Conservation (phyloP, 1,284 basidiomycete genomes). For the Papiliotrema nemorosa region DNA sequence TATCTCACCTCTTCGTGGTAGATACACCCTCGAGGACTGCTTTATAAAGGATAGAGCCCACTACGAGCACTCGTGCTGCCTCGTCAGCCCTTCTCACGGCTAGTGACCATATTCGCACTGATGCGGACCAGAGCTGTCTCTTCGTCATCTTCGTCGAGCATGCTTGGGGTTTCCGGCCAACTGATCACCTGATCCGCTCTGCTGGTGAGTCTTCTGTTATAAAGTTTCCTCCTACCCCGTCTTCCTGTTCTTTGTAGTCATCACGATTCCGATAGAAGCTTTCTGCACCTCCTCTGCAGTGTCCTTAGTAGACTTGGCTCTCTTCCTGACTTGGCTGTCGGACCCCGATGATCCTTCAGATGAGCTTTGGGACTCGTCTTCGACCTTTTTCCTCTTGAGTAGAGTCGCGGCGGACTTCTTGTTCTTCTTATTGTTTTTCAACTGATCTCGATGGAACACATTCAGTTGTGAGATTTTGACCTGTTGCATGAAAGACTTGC, state of each 20-base stretch:
- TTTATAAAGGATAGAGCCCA: slow-evolving; percentile 34
- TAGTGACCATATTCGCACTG: background rate
- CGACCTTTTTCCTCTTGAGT: slow-evolving; percentile 1
- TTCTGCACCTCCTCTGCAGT: background rate
- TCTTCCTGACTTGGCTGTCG: background rate
- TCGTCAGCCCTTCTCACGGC: background rate
- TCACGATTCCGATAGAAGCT: slow-evolving; percentile 1
- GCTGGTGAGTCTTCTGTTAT: background rate
- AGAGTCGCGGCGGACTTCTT: no score
- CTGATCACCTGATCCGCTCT: slow-evolving; percentile 17
- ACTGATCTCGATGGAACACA: no score
- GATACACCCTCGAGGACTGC: slow-evolving; percentile 24
- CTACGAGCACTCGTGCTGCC: slow-evolving; percentile 30
- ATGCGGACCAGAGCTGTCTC: slow-evolving; percentile 8
- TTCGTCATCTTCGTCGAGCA: background rate
- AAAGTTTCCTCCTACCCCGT: slow-evolving; percentile 14
- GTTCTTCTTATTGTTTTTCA: no score
- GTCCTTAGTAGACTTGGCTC: background rate
- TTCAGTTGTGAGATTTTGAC: no score
- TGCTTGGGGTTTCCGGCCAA: slow-evolving; percentile 30
- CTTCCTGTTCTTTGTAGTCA: slow-evolving; percentile 9
- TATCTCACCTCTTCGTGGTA: slow-evolving; percentile 32
- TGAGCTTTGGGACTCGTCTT: background rate
- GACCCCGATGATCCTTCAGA: background rate
- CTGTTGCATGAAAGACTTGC: background rate